Conservation (phyloP, 176 grass and related monocot genomes). For the Aegilops umbellulata region DNA sequence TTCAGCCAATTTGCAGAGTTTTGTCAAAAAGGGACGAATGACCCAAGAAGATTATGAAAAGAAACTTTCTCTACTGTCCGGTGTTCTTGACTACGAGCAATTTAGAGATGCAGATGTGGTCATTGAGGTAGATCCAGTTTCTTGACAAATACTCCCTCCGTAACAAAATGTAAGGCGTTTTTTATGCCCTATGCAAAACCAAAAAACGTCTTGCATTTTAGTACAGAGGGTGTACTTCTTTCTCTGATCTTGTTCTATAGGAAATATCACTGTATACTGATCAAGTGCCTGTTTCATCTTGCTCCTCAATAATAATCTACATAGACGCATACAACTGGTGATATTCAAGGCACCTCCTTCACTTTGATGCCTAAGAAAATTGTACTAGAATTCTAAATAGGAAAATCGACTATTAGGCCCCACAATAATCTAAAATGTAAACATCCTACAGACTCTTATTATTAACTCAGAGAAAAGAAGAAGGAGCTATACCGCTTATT, state of each 20-base stretch:
- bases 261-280: background rate
- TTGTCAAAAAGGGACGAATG: constrained; percentile 65
- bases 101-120: constrained; percentile 75
- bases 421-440: background rate
- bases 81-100: constrained; percentile 80
- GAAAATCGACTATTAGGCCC: background rate
- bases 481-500: background rate
- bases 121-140: constrained; percentile 62
- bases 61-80: constrained; percentile 61
- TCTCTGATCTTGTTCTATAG: background rate
- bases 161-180: too few species aligned
- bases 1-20: constrained; percentile 74
- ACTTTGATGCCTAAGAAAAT: background rate
- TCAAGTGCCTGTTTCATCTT: constrained; percentile 19
- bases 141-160: background rate
- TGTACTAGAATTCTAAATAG: background rate
- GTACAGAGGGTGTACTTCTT: background rate
- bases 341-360: background rate
- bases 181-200: too few species aligned
- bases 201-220: too few species aligned
- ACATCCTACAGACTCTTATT: background rate
- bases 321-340: background rate
- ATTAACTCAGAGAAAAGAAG: background rate
- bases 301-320: background rate
- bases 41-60: constrained; percentile 51